Percentiles rank a stretch among this genome's conserved stretches.
Evolutionary conservation across 176 grass and related monocot species (phyloP).

Genomic region (Echinochloa phyllopogon): DNA sequence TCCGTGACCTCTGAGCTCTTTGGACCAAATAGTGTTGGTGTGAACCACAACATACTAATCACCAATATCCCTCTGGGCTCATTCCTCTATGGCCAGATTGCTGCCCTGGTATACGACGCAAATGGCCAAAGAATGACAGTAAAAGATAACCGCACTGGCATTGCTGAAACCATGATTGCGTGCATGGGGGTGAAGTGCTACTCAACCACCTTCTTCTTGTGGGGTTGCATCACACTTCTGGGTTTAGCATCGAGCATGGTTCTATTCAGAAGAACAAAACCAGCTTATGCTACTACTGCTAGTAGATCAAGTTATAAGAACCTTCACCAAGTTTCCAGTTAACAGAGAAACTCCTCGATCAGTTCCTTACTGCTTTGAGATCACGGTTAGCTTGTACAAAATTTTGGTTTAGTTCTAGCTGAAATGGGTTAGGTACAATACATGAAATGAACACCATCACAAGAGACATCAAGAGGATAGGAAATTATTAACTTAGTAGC

Average conservation of each 20-base stretch:
- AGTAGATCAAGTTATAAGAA: constrained; percentile 37
- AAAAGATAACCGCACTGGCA: constrained; percentile 39
- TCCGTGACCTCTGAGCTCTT: constrained; percentile 93
- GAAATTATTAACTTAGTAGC: constrained; percentile 19
- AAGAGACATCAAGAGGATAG: background rate
- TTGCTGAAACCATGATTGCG: constrained; percentile 58
- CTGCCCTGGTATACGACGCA: constrained; percentile 72
- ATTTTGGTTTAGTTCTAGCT: constrained; percentile 32
- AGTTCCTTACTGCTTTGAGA: constrained; percentile 15
- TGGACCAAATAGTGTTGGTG: constrained; percentile 71
- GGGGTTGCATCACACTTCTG: constrained; percentile 71
- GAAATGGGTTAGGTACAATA: constrained; percentile 21
- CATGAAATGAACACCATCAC: constrained; percentile 10
- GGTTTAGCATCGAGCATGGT: constrained; percentile 63
- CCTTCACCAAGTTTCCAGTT: constrained; percentile 27
- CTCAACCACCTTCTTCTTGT: constrained; percentile 66
- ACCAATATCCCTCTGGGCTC: constrained; percentile 95
- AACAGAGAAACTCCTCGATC: constrained; percentile 9
- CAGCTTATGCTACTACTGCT: constrained; percentile 47
- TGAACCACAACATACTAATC: constrained; percentile 98
- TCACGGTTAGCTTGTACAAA: constrained; percentile 25
- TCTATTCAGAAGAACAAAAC: constrained; percentile 72
- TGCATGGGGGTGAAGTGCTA: constrained; percentile 95
- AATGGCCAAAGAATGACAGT: constrained; percentile 51
- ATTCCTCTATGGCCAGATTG: constrained; percentile 85